Conservation (phyloP, 441 rosid genomes). For the Corymbia citriodora region DNA sequence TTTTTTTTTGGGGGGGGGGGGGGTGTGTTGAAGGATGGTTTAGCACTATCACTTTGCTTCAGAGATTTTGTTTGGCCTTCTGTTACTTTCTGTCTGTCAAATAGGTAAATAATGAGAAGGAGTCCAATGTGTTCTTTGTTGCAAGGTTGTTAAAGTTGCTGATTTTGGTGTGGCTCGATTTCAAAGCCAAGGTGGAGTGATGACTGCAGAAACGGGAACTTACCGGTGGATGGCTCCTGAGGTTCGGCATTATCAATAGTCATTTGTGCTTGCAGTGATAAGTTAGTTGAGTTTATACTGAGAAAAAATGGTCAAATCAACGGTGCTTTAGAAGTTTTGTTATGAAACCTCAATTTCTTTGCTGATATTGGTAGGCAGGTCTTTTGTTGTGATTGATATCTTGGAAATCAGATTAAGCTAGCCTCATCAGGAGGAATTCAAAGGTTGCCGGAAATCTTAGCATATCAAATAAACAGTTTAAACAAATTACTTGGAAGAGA, state of each 20-base stretch:
- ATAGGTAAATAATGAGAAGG: background rate
- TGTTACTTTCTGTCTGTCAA: background rate
- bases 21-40: background rate
- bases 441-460: background rate
- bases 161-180: conserved; percentile 86
- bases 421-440: background rate
- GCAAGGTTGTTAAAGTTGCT: conserved; percentile 73
- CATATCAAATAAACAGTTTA: background rate
- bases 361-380: background rate
- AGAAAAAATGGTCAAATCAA: background rate
- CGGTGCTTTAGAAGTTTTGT: background rate
- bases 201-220: conserved; percentile 86
- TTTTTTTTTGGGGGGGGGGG: background rate
- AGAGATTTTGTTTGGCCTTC: background rate
- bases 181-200: conserved; percentile 59
- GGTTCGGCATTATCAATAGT: conserved; percentile 22
- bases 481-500: background rate
- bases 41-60: background rate
- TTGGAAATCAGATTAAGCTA: background rate
- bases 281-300: background rate
- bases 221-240: conserved; percentile 96
- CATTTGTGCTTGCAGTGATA: background rate
- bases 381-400: background rate
- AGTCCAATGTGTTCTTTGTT: background rate
- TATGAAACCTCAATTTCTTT: background rate